Conservation (phyloP, 2,329 filamentous ascomycete genomes). For the Boeremia lycopersici region DNA sequence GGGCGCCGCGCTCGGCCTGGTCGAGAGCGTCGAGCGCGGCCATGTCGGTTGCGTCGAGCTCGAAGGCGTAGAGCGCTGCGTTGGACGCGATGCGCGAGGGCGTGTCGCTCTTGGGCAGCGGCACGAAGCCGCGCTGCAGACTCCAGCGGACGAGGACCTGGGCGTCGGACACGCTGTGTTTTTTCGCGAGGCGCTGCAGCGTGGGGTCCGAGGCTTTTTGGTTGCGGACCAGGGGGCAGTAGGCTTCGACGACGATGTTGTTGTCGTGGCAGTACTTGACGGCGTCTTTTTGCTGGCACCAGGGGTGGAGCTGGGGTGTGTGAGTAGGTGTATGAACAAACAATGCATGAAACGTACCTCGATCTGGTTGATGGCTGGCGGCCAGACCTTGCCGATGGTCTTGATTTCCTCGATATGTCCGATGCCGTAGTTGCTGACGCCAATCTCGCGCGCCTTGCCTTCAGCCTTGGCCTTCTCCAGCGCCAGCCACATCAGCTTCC, state of each 20-base stretch:
- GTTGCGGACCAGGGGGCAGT: slow-evolving; percentile 72
- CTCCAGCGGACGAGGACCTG: slow-evolving; percentile 83
- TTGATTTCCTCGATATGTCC: slow-evolving; percentile 73
- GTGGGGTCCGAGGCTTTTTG: slow-evolving; percentile 72
- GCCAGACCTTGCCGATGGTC: slow-evolving; percentile 67
- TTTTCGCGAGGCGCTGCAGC: slow-evolving; percentile 68
- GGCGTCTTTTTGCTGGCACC: slow-evolving; percentile 68
- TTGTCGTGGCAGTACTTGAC: slow-evolving; percentile 64
- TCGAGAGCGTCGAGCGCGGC: slow-evolving; percentile 42
- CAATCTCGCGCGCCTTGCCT: slow-evolving; percentile 68
- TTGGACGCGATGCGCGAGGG: slow-evolving; percentile 44
- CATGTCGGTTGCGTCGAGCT: slow-evolving; percentile 46
- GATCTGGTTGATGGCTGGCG: slow-evolving; percentile 76
- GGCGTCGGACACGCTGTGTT: slow-evolving; percentile 74
- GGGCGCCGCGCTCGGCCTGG: slow-evolving; percentile 39
- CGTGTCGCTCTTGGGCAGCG: slow-evolving; percentile 49
- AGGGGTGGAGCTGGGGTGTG: slow-evolving; percentile 68
- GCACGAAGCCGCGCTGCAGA: slow-evolving; percentile 69
- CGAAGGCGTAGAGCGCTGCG: slow-evolving; percentile 45
- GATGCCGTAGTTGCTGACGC: slow-evolving; percentile 74
- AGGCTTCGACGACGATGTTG: slow-evolving; percentile 66
- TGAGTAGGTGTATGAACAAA: neutral
- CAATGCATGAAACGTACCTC: slow-evolving; percentile 58
- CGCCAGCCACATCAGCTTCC: slow-evolving; percentile 69
- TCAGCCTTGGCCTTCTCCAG: slow-evolving; percentile 66